phyloP scores from a whole-genome alignment of 805 yeast genomes.

The Zygosaccharomyces pseudorouxii region DNA sequence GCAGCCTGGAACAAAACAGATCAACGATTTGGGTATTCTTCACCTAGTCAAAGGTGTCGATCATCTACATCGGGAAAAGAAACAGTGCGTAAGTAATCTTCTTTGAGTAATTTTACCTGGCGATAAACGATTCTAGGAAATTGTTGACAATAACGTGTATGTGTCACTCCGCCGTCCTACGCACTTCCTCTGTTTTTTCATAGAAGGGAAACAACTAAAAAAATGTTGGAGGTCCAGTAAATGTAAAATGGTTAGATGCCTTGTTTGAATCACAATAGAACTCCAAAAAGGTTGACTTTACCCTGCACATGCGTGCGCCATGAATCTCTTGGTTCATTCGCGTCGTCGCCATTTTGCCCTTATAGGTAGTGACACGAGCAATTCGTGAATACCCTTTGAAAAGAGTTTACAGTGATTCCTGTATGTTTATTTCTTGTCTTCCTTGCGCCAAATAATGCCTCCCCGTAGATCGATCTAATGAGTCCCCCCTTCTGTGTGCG shows the following conservation, averaged over 20 bases:
- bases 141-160: neutral
- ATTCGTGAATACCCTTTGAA: neutral
- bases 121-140: neutral
- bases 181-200: neutral
- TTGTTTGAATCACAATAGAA: neutral
- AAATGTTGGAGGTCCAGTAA: neutral
- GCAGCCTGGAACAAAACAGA: neutral
- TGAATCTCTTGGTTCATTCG: neutral
- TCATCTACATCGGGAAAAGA: conserved; percentile 1
- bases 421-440: neutral
- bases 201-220: neutral
- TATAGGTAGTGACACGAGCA: neutral
- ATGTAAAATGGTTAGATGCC: neutral
- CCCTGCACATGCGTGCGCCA: neutral
- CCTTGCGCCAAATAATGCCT: neutral
- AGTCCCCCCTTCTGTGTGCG: neutral
- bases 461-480: neutral
- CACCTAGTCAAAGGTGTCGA: neutral
- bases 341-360: conserved; percentile 4
- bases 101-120: neutral
- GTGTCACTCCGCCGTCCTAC: neutral
- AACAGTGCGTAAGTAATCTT: neutral
- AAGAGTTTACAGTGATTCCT: neutral
- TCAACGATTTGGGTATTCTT: neutral
- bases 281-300: neutral